Conservation (phyloP, 768 basidiomycete genomes). For the Pleurotus tuber-regium region DNA sequence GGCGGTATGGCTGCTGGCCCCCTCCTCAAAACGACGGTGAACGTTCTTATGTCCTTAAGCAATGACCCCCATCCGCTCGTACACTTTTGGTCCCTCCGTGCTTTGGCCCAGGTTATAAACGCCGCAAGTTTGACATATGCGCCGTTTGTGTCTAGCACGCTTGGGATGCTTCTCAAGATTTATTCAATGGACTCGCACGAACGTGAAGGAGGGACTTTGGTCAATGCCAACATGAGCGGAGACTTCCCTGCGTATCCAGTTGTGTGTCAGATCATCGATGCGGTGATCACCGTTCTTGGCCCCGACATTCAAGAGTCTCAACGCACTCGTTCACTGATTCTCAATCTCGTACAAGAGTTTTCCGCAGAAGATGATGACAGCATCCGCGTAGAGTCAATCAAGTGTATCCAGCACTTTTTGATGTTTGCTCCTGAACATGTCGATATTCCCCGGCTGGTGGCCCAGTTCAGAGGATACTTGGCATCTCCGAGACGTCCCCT, state of each 20-base stretch:
- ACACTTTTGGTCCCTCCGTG: slow-evolving; percentile 89
- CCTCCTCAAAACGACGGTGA: slow-evolving; percentile 91
- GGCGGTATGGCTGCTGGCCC: slow-evolving; percentile 95
- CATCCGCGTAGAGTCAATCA: slow-evolving; percentile 90
- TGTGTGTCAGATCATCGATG: slow-evolving; percentile 89
- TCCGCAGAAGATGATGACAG: slow-evolving; percentile 83
- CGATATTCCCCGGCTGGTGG: slow-evolving; percentile 76
- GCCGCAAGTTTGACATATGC: slow-evolving; percentile 91
- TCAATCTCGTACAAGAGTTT: slow-evolving; percentile 85
- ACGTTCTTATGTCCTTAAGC: slow-evolving; percentile 90
- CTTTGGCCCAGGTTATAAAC: slow-evolving; percentile 83
- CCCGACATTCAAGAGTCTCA: slow-evolving; percentile 92
- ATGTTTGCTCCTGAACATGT: slow-evolving; percentile 92
- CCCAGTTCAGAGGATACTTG: slow-evolving; percentile 75
- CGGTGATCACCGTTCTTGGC: slow-evolving; percentile 89
- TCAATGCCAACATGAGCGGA: slow-evolving; percentile 82
- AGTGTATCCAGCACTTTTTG: slow-evolving; percentile 93
- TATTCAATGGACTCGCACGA: slow-evolving; percentile 92
- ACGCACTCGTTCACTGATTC: slow-evolving; percentile 73
- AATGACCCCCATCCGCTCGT: slow-evolving; percentile 97
- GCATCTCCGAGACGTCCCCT: slow-evolving; percentile 79
- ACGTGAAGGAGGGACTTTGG: slow-evolving; percentile 81
- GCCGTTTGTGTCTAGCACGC: slow-evolving; percentile 82
- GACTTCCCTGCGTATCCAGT: slow-evolving; percentile 92
- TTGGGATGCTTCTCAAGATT: slow-evolving; percentile 88